These are phyloP conservation scores for Schwanniomyces pseudopolymorphus DNA, from an alignment of 805 yeast genomes.

Conservation along the genomic window DNA sequence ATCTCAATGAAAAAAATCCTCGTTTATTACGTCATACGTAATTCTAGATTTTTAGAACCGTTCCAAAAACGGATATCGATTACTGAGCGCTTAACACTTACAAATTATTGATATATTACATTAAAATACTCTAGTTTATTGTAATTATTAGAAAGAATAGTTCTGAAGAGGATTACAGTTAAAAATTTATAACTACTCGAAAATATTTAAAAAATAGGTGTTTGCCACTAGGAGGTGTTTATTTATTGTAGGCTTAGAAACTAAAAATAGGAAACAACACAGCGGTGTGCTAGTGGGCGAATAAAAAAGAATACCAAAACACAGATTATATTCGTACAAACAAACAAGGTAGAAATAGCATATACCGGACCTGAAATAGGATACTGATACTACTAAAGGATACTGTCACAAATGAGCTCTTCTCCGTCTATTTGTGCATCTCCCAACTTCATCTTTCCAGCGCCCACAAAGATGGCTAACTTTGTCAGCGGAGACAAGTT, in stretches of 20 bases:
- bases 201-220: neutral
- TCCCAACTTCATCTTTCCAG: constrained; percentile 21
- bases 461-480: constrained; percentile 3
- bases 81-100: neutral
- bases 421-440: constrained; percentile 21
- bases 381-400: neutral
- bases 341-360: neutral
- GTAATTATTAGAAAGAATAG: neutral
- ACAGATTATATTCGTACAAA: neutral
- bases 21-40: neutral
- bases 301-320: neutral
- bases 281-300: neutral
- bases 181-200: too few relatives aligned
- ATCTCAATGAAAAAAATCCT: neutral
- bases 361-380: neutral
- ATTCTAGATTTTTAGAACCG: neutral
- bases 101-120: neutral
- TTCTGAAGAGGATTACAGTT: neutral
- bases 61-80: neutral
- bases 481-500: constrained; percentile 5
- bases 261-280: neutral
- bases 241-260: neutral
- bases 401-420: constrained; percentile 11
- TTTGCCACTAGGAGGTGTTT: neutral
- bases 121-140: neutral